Conservation (phyloP, 257 asterid species). For the Penstemon newberryi region DNA sequence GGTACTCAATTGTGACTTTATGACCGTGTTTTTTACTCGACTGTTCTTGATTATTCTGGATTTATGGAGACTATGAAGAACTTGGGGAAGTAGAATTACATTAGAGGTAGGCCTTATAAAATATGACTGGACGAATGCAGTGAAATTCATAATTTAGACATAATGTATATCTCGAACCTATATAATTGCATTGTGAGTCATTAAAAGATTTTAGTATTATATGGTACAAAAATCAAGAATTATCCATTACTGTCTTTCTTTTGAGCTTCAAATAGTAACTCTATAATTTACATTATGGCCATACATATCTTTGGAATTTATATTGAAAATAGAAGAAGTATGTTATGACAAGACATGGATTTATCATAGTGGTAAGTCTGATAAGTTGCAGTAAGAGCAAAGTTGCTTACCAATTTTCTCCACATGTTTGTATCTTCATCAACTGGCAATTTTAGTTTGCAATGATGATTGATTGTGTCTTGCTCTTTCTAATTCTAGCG, state of each 20-base stretch:
- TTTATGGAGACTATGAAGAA: background rate
- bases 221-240: background rate
- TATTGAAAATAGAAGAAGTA: background rate
- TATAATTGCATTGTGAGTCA: background rate
- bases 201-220: background rate
- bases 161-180: background rate
- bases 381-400: background rate
- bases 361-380: constrained; percentile 1
- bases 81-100: background rate
- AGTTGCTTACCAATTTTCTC: background rate
- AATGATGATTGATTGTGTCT: constrained; percentile 6
- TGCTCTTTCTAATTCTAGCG: constrained; percentile 18
- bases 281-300: background rate
- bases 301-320: background rate
- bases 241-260: background rate
- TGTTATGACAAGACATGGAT: background rate
- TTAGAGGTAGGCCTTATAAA: constrained; percentile 5
- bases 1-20: constrained; percentile 1
- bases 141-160: background rate
- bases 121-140: background rate
- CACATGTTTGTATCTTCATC: background rate
- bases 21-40: constrained; percentile 1
- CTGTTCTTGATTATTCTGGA: constrained; percentile 19
- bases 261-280: background rate
- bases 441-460: constrained; percentile 8